A percentile compares a stretch with the other conserved stretches of the same genome.
Conservation (phyloP, 768 basidiomycete genomes). For the Psilocybe azurescens region DNA sequence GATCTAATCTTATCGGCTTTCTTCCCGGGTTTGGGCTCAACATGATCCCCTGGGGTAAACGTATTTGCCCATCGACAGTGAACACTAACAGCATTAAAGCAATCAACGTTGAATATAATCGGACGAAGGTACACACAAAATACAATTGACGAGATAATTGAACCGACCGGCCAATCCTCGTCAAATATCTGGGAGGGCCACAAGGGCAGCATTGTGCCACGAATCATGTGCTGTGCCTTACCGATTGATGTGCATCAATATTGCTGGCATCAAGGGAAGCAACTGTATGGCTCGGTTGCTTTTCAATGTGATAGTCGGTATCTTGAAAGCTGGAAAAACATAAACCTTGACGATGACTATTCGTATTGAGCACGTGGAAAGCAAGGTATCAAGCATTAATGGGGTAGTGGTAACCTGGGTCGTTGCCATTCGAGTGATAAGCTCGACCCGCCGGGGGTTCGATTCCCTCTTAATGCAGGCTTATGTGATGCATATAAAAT, state of each 20-base stretch:
- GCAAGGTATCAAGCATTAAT: conserved; percentile 10
- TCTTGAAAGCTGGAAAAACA: no score
- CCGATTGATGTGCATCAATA: no score
- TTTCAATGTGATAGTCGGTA: not conserved
- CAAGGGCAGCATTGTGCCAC: not conserved
- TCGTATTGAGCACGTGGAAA: not conserved
- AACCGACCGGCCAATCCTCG: not conserved
- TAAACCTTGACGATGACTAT: no score
- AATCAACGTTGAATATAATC: no score
- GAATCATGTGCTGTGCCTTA: not conserved
- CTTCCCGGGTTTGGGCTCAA: not conserved
- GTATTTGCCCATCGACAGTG: not conserved
- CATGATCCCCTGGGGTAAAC: no score
- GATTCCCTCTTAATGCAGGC: conserved; percentile 83
- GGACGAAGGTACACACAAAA: no score
- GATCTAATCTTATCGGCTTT: conserved; percentile 12
- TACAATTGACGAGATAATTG: no score
- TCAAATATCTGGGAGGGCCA: conserved; percentile 5
- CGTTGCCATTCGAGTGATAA: conserved; percentile 18
- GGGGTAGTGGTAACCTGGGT: conserved; percentile 20
- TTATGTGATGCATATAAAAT: not conserved
- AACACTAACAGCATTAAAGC: no score
- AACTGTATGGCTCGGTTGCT: not conserved
- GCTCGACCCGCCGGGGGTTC: conserved; percentile 87
- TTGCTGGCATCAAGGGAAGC: no score